A percentile compares a stretch with the other conserved stretches of the same genome.
These are phyloP conservation scores for Microcos paniculata DNA, from an alignment of 345 rosid species.

Conservation along the genomic window DNA sequence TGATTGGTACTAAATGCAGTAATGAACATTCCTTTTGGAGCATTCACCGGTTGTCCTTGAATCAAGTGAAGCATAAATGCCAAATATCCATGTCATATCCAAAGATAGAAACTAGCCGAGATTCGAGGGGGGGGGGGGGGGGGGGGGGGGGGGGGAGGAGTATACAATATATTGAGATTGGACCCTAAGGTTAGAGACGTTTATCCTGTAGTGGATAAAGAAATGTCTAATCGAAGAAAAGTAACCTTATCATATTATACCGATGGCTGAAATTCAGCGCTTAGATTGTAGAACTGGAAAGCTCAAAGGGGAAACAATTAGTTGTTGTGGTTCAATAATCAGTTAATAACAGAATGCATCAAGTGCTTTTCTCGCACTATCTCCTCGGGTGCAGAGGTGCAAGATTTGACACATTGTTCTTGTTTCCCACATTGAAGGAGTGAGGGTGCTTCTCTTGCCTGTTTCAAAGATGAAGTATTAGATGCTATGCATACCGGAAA, in stretches of 20 bases:
- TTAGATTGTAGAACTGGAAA: neutral
- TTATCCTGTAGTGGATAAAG: neutral
- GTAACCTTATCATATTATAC: neutral
- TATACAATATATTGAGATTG: neutral
- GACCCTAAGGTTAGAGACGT: neutral
- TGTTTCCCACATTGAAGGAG: conserved; percentile 11
- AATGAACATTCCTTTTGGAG: neutral
- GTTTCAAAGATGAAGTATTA: conserved; percentile 28
- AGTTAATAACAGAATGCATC: neutral
- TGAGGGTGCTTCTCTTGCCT: conserved; percentile 7
- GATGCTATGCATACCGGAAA: conserved; percentile 22
- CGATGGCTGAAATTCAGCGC: neutral
- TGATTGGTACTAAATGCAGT: neutral
- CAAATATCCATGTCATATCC: neutral
- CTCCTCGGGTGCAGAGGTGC: neutral
- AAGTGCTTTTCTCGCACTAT: neutral
- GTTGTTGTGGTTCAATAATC: neutral
- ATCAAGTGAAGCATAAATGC: neutral
- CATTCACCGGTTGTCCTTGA: neutral
- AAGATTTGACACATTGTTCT: conserved; percentile 32
- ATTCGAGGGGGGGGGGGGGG: neutral
- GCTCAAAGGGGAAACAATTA: neutral
- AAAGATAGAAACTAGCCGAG: neutral
- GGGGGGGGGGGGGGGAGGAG: too few species aligned
- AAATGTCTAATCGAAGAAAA: neutral